A percentile compares a stretch with the other conserved stretches of the same genome.
Evolutionary conservation across 2,329 filamentous ascomycete species (phyloP).

Genomic region (Bipolaris bicolor): DNA sequence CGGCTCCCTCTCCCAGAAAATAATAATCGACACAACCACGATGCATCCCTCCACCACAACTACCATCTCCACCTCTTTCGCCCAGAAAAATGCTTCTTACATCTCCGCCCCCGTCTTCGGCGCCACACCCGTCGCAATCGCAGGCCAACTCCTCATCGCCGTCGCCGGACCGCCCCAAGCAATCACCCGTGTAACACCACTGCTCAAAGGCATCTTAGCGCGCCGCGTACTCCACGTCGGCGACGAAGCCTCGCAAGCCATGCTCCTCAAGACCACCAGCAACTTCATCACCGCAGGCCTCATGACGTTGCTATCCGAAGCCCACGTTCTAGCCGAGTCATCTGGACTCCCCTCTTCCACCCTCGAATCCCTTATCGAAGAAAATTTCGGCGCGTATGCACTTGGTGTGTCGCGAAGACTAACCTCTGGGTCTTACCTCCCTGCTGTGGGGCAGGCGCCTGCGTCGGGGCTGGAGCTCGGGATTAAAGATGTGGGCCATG

Average conservation of each 20-base stretch:
- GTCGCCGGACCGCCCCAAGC: slow-evolving; percentile 52
- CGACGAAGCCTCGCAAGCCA: slow-evolving; percentile 52
- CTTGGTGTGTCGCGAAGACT: slow-evolving; percentile 35
- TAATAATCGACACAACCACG: slow-evolving; percentile 59
- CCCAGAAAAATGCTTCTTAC: slow-evolving; percentile 42
- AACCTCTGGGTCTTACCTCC: slow-evolving; percentile 36
- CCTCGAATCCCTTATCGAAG: slow-evolving; percentile 52
- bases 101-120: slow-evolving; percentile 59
- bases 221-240: slow-evolving; percentile 54
- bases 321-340: slow-evolving; percentile 58
- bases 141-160: slow-evolving; percentile 56
- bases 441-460: slow-evolving; percentile 43
- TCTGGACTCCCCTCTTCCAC: slow-evolving; percentile 50
- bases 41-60: slow-evolving; percentile 56
- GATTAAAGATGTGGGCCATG: slow-evolving; percentile 61
- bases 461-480: slow-evolving; percentile 59
- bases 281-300: slow-evolving; percentile 59
- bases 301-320: slow-evolving; percentile 58
- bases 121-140: slow-evolving; percentile 56
- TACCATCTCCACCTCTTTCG: slow-evolving; percentile 37
- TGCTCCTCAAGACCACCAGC: slow-evolving; percentile 57
- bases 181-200: slow-evolving; percentile 47
- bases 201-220: slow-evolving; percentile 50
- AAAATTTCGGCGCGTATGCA: slow-evolving; percentile 40
- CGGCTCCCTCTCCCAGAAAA: slow-evolving; percentile 46